Base-by-base conservation (phyloP, 1,284 basidiomycete species). In the Schizophyllum commune region DNA sequence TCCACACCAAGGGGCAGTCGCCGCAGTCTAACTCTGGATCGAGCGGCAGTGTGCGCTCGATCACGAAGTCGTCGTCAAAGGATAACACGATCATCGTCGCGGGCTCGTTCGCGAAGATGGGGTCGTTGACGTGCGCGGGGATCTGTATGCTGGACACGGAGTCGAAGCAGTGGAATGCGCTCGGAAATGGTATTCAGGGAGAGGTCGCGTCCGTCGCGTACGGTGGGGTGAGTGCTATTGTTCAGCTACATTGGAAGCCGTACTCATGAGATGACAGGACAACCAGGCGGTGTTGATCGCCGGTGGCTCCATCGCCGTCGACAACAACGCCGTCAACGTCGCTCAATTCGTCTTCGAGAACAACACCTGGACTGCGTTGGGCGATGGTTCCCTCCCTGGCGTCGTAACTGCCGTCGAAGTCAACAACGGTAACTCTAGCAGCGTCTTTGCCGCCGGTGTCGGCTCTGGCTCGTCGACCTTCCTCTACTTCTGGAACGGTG, bases 341-440 rank as follows among this genome's bases (percentile, higher is more conserved):
- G 89, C 84, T 0, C 78, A 81, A 62, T 96, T 84, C 73, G 79
- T 79, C 65, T 88, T 94, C 68, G 68, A 80, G 58, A 90, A 90
- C 66, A 70, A 74, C 4, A 85, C 84, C 0, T 97, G 96, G 92
- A 76, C 78, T n/a, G 71, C 84, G 5, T 74, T 98, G 21, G 94
- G 93, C 9, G 72, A 76, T 53, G 74, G 81, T 11, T 74, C 75
- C 13, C 79, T 97, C 15, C 92, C 94, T 55, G 96, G 96, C 1
- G 93, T 94, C 1, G 92, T 95, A 0, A 91, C 93, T 7, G 94
- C 96, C 13, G 73, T 98, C 58, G 89, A 89, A 60, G 88, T 96
- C 59, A 92, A 98, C 73, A 80, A 89, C 66, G 82, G 84, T 33
- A 93, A 97, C 70, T 73, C 76, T 0, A 89, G 85, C 66, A 96